Conservation (phyloP, 257 asterid species). For the Agastache rugosa region DNA sequence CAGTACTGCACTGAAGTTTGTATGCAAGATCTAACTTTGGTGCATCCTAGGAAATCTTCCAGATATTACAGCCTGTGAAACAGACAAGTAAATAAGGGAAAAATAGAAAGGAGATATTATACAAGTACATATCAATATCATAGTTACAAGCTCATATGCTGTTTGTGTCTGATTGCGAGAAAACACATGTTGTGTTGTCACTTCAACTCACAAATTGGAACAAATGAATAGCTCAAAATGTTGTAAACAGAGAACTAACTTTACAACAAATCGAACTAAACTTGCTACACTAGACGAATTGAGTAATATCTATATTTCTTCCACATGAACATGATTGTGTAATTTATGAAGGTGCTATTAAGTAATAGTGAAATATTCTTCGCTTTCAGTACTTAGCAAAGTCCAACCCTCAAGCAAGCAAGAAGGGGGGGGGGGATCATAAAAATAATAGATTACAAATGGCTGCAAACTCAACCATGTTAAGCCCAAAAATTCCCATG, state of each 20-base stretch:
- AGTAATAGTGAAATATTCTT: background rate
- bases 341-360: too few species aligned
- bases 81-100: background rate
- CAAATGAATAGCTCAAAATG: background rate
- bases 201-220: background rate
- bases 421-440: too few species aligned
- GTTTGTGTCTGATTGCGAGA: background rate
- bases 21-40: slow-evolving; percentile 13
- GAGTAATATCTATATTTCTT: too few species aligned
- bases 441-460: background rate
- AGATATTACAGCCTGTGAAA: slow-evolving; percentile 34
- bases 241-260: background rate
- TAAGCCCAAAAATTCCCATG: background rate
- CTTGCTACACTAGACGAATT: too few species aligned
- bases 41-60: slow-evolving; percentile 21
- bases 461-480: background rate
- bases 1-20: slow-evolving; percentile 10
- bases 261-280: background rate
- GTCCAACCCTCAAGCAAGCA: too few species aligned
- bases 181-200: background rate
- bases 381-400: background rate
- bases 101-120: background rate
- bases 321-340: too few species aligned
- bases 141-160: background rate
- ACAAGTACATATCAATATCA: background rate